Percentiles rank a stretch among this genome's conserved stretches.
These are phyloP conservation scores for Talaromyces sp. DNA, from an alignment of 2,329 filamentous ascomycete species.

Conservation along the genomic window DNA sequence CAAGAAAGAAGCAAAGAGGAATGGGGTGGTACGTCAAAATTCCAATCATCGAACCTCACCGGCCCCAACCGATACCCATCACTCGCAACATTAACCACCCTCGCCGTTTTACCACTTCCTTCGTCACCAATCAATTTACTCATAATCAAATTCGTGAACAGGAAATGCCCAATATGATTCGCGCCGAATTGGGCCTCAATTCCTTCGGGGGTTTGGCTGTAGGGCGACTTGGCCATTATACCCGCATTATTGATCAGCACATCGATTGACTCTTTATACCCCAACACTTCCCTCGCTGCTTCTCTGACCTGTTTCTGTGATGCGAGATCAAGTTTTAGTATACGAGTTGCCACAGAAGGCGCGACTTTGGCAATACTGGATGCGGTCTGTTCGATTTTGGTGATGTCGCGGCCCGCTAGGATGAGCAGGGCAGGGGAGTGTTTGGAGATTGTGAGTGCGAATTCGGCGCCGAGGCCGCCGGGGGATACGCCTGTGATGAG, in stretches of 20 bases:
- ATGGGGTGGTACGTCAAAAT: conserved; percentile 39
- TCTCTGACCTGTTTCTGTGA: conserved; percentile 33
- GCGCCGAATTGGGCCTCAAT: conserved; percentile 41
- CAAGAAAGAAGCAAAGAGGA: not conserved
- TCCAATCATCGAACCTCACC: conserved; percentile 47
- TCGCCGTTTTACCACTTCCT: conserved; percentile 21
- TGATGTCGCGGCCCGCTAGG: conserved; percentile 39
- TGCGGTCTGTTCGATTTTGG: conserved; percentile 35
- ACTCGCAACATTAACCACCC: conserved; percentile 49
- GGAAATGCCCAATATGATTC: conserved; percentile 43
- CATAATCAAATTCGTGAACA: conserved; percentile 43
- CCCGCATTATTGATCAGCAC: conserved; percentile 48
- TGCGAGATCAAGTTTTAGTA: conserved; percentile 36
- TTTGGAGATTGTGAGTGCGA: conserved; percentile 37
- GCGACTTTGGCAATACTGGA: conserved; percentile 23
- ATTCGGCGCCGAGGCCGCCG: conserved; percentile 38
- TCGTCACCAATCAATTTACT: conserved; percentile 30
- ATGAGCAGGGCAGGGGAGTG: conserved; percentile 38
- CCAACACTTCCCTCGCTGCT: conserved; percentile 34
- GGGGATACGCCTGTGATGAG: conserved; percentile 45
- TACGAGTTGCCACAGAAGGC: conserved; percentile 26
- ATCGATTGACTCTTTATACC: conserved; percentile 35
- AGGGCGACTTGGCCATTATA: conserved; percentile 34
- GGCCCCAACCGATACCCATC: conserved; percentile 45
- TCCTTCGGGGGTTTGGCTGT: conserved; percentile 34